Percentiles rank a stretch among this genome's conserved stretches.
Evolutionary conservation across 345 rosid species (phyloP).

Genomic region (Diplotaxis tenuifolia): DNA sequence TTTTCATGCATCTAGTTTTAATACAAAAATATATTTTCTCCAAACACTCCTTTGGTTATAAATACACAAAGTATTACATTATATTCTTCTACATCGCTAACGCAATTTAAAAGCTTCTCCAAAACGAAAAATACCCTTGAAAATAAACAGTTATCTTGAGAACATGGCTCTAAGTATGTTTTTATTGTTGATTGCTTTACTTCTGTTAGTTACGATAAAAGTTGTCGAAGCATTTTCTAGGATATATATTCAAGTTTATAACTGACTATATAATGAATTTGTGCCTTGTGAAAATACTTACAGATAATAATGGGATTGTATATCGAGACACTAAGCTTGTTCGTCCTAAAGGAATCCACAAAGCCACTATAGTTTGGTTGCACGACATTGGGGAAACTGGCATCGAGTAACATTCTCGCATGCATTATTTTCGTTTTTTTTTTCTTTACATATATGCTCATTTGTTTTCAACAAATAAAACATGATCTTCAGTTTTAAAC

Average conservation of each 20-base stretch:
- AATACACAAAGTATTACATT: neutral
- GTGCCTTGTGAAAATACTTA: neutral
- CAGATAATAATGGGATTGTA: neutral
- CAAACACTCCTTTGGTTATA: neutral
- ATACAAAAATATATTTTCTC: neutral
- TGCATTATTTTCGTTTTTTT: neutral
- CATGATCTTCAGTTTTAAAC: neutral
- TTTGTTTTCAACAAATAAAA: neutral
- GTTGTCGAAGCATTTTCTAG: neutral
- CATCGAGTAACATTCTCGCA: neutral
- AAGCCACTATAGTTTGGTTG: slow-evolving; percentile 11
- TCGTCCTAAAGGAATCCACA: neutral
- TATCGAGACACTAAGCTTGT: neutral
- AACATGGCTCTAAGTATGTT: neutral
- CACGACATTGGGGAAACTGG: neutral
- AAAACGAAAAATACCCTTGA: neutral
- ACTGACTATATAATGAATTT: neutral
- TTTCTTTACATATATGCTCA: neutral
- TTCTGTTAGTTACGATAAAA: neutral
- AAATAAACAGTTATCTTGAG: neutral
- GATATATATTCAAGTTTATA: neutral
- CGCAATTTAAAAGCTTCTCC: neutral
- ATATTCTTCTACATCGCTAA: neutral
- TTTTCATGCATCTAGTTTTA: neutral
- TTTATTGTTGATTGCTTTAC: neutral